phyloP scores from a whole-genome alignment of 805 yeast species.

The Lachancea kluyveri region DNA sequence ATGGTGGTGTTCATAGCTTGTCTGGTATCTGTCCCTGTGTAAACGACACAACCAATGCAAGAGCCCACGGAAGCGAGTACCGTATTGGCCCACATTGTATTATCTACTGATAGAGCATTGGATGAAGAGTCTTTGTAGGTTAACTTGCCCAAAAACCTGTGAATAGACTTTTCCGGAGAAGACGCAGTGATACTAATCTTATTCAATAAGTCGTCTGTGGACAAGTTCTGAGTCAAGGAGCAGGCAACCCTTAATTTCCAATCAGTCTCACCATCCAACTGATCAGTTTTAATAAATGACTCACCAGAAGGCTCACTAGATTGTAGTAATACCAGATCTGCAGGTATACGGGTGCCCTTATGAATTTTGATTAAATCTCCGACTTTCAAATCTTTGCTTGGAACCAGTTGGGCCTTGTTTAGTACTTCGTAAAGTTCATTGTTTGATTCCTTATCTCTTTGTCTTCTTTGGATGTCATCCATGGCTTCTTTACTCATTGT shows the following conservation, averaged over 20 bases:
- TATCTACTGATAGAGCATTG: conserved; percentile 72
- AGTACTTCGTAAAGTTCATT: conserved; percentile 74
- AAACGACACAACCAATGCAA: conserved; percentile 80
- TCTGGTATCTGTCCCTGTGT: conserved; percentile 90
- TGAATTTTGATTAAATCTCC: conserved; percentile 79
- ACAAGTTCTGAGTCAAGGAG: conserved; percentile 58
- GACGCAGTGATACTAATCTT: conserved; percentile 58
- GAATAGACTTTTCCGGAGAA: conserved; percentile 82
- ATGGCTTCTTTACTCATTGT: conserved; percentile 95
- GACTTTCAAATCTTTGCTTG: conserved; percentile 61
- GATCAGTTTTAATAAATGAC: conserved; percentile 92
- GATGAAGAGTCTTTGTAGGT: conserved; percentile 50
- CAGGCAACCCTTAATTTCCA: conserved; percentile 90
- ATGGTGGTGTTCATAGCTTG: conserved; percentile 90
- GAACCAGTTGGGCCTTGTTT: conserved; percentile 38
- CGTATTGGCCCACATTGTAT: conserved; percentile 97
- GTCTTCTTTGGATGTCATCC: conserved; percentile 86
- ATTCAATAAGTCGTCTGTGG: conserved; percentile 42
- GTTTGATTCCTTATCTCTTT: conserved; percentile 87
- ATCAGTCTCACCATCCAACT: conserved; percentile 97
- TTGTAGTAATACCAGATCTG: conserved; percentile 81
- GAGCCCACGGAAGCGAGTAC: conserved; percentile 86
- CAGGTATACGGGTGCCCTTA: conserved; percentile 86
- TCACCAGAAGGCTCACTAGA: conserved; percentile 82
- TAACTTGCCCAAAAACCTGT: conserved; percentile 71